These are phyloP conservation scores for Ceriops tagal DNA, from an alignment of 345 rosid genomes.

Conservation along the genomic window DNA sequence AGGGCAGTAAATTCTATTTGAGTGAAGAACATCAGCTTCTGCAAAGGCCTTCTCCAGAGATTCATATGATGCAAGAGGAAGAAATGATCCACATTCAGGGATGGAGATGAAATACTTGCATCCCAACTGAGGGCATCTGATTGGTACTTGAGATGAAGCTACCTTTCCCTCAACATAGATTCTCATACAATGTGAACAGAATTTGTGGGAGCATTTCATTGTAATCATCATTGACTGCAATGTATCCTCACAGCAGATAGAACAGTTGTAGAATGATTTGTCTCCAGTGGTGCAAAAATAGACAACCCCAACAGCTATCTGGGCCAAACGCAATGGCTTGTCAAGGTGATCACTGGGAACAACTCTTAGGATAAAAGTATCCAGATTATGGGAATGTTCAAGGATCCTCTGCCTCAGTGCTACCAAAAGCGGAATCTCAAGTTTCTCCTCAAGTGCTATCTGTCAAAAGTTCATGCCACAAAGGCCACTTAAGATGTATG, in stretches of 20 bases:
- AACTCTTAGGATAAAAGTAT: conserved; percentile 61
- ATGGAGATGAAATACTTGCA: conserved; percentile 72
- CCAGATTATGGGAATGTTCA: conserved; percentile 60
- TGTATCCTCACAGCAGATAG: conserved; percentile 88
- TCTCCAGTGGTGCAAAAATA: conserved; percentile 43
- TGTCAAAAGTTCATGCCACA: conserved; percentile 32
- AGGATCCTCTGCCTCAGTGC: conserved; percentile 75
- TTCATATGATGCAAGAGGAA: conserved; percentile 56
- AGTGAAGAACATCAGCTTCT: conserved; percentile 56
- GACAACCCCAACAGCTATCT: conserved; percentile 73
- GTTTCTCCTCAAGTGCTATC: conserved; percentile 55
- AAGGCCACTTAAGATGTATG: conserved; percentile 1
- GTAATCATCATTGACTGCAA: conserved; percentile 67
- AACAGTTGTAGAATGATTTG: conserved; percentile 51
- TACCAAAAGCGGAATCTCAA: conserved; percentile 59
- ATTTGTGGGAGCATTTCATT: conserved; percentile 82
- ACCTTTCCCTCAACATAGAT: conserved; percentile 81
- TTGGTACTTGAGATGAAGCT: conserved; percentile 70
- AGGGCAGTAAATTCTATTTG: conserved; percentile 79
- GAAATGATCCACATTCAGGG: conserved; percentile 64
- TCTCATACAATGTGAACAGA: conserved; percentile 94
- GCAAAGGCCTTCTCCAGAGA: conserved; percentile 58
- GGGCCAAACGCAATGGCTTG: conserved; percentile 63
- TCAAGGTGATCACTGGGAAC: conserved; percentile 53
- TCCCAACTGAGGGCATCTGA: conserved; percentile 80